Evolutionary conservation across 805 yeast species (phyloP).

Genomic region (Sugiyamaella qingdaonensis): DNA sequence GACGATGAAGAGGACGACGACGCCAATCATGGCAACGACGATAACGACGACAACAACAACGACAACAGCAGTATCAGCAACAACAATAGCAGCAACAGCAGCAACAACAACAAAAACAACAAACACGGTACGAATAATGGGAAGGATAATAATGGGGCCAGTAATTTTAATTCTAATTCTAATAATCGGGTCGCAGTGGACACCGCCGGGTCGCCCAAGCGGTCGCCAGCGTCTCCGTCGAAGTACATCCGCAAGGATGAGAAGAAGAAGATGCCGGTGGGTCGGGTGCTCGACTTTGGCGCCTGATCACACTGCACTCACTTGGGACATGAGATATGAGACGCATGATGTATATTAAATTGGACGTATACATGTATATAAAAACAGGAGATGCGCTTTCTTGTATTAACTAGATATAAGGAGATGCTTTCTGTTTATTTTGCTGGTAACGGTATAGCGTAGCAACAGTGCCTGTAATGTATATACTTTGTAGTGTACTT

Average conservation of each 20-base stretch:
- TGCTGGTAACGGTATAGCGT: too few relatives aligned
- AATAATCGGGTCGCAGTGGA: neutral
- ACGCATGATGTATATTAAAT: neutral
- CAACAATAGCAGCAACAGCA: conserved; percentile 1
- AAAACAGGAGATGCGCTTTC: neutral
- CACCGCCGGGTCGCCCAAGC: neutral
- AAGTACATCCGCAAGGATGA: conserved; percentile 16
- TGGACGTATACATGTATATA: neutral
- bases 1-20: conserved; percentile 10
- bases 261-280: conserved; percentile 14
- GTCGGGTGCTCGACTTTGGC: conserved; percentile 14
- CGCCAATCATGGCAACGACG: neutral
- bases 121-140: neutral
- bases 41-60: neutral
- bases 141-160: neutral
- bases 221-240: conserved; percentile 14
- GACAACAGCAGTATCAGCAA: neutral
- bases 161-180: neutral
- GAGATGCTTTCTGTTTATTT: too few relatives aligned
- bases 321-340: neutral
- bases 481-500: too few relatives aligned
- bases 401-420: too few relatives aligned
- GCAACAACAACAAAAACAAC: neutral
- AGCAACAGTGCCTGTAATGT: too few relatives aligned
- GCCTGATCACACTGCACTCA: neutral